These are phyloP conservation scores for Scenedesmus sp. DNA, from an alignment of 163 green algal genomes.

Conservation along the genomic window DNA sequence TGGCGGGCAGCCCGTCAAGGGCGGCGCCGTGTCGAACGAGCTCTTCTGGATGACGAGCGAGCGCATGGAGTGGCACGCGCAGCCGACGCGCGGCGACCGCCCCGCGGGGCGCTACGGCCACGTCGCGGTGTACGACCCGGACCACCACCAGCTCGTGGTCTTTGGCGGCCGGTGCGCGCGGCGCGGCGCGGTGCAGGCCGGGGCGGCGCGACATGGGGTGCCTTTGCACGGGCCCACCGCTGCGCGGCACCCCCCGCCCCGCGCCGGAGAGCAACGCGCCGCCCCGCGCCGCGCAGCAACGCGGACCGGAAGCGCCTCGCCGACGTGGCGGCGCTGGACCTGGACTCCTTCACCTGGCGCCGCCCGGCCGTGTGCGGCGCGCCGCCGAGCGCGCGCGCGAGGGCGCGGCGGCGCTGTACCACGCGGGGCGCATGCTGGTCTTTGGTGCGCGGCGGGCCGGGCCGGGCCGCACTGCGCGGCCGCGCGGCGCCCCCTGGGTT, in stretches of 20 bases:
- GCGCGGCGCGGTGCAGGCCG: too few relatives aligned
- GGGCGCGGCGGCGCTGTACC: constrained; percentile 65
- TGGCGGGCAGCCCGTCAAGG: constrained; percentile 71
- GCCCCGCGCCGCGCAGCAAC: constrained; percentile 22
- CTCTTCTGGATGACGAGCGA: constrained; percentile 83
- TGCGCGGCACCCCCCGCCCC: background rate
- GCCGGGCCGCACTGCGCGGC: background rate
- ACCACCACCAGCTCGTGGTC: constrained; percentile 76
- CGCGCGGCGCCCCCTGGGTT: background rate
- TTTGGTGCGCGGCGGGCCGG: constrained; percentile 68
- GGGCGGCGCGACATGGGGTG: too few relatives aligned
- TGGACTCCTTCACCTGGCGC: constrained; percentile 78
- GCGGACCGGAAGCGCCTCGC: constrained; percentile 80
- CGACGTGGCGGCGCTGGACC: constrained; percentile 82
- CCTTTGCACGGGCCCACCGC: too few relatives aligned
- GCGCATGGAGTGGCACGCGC: constrained; percentile 82
- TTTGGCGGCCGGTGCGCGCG: constrained; percentile 80
- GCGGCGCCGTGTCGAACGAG: constrained; percentile 72
- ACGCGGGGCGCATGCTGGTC: constrained; percentile 76
- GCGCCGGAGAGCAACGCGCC: too few relatives aligned
- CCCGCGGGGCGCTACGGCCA: constrained; percentile 75
- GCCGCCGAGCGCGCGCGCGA: constrained; percentile 70
- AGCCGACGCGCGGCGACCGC: constrained; percentile 72
- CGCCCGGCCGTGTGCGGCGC: constrained; percentile 61
- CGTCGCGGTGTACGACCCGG: constrained; percentile 72